Evolutionary conservation across 1,284 basidiomycete genomes (phyloP).

Genomic region (Melampsora larici-populina): DNA sequence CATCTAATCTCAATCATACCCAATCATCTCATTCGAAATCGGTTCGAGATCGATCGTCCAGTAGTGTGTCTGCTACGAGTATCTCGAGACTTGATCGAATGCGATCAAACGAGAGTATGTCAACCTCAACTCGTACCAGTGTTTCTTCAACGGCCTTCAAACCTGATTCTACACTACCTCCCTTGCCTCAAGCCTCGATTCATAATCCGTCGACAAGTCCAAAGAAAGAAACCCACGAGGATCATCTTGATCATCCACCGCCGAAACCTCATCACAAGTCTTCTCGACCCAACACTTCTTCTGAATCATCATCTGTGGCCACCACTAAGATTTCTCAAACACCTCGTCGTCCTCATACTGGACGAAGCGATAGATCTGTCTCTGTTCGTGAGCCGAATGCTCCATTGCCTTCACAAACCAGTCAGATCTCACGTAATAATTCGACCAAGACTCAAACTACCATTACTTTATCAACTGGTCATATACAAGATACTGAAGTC

Average conservation of each 20-base stretch:
- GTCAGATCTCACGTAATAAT: no score
- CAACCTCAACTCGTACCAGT: conserved; percentile 9
- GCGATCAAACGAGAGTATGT: conserved; percentile 17
- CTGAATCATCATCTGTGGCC: not conserved
- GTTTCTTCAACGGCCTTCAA: conserved; percentile 7
- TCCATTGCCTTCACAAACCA: no score
- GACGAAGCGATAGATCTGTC: not conserved
- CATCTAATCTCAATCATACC: not conserved
- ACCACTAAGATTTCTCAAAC: not conserved
- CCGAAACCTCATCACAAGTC: not conserved
- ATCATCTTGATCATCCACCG: not conserved
- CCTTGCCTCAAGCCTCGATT: conserved; percentile 1
- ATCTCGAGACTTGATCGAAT: conserved; percentile 1
- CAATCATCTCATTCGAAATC: no score
- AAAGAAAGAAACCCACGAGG: not conserved
- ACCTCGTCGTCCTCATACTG: not conserved
- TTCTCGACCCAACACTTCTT: not conserved
- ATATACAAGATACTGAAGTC: no score
- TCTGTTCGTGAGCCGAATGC: not conserved
- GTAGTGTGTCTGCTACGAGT: not conserved
- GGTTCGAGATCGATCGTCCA: conserved; percentile 13
- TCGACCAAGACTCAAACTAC: no score
- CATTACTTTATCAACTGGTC: no score
- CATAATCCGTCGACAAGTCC: not conserved
- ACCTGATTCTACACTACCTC: not conserved